A percentile compares a stretch with the other conserved stretches of the same genome.
phyloP scores from a whole-genome alignment of 176 grass and related monocot species.

The Poa pratensis region DNA sequence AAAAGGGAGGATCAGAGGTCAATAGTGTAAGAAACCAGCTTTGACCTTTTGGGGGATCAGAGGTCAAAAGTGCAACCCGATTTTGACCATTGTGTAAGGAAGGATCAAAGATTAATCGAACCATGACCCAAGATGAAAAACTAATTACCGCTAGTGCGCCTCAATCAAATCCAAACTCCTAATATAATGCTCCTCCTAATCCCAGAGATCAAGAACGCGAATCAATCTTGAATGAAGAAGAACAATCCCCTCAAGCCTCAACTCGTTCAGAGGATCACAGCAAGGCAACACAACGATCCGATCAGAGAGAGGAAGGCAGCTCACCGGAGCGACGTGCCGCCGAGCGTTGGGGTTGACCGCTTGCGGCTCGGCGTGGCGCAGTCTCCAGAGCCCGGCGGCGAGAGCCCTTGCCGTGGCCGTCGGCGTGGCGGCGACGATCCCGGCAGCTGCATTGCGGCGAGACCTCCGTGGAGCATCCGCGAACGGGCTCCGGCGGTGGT shows the following conservation, averaged over 20 bases:
- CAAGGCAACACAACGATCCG: not conserved
- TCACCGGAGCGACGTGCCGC: not conserved
- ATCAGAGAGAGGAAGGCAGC: not conserved
- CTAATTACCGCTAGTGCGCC: not conserved
- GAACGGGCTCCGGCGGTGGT: conserved; percentile 27
- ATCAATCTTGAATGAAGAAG: not conserved
- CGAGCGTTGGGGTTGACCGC: not conserved
- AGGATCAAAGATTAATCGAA: conserved; percentile 12
- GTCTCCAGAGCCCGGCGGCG: conserved; percentile 57
- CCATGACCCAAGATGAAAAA: not conserved
- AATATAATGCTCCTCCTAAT: not conserved
- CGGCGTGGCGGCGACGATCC: not conserved
- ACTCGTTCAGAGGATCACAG: not conserved
- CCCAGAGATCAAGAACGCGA: not conserved
- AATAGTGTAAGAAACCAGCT: not conserved
- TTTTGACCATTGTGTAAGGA: conserved; percentile 17
- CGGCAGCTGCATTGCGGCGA: conserved; percentile 34
- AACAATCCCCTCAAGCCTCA: not conserved
- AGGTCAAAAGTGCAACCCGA: not conserved
- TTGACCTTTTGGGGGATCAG: not conserved
- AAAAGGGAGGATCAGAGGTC: conserved; percentile 3
- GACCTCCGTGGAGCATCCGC: not conserved
- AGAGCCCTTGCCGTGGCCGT: conserved; percentile 54
- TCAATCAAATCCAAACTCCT: not conserved
- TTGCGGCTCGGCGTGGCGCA: conserved; percentile 40